Percentiles rank a stretch among this genome's conserved stretches.
Conservation (phyloP, 306 rosid species). For the Cucurbita maxima region DNA sequence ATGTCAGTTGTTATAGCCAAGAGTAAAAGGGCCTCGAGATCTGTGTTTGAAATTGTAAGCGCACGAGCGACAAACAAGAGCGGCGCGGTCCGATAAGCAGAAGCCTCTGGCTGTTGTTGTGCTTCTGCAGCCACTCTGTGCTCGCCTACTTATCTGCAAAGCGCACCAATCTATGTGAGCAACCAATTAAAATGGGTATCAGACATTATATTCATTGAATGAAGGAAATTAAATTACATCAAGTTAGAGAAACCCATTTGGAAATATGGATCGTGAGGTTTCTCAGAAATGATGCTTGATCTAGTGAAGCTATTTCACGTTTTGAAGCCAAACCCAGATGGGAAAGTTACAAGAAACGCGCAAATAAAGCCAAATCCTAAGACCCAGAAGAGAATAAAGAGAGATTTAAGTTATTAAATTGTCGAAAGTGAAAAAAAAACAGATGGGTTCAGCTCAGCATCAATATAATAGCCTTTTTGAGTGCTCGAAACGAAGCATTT, state of each 20-base stretch:
- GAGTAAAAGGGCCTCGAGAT: slow-evolving; percentile 37
- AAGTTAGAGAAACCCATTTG: background rate
- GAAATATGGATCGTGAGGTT: background rate
- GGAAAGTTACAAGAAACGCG: background rate
- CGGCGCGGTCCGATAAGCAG: slow-evolving; percentile 44
- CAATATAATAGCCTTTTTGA: slow-evolving; percentile 8
- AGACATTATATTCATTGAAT: background rate
- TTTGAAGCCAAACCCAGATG: slow-evolving; percentile 1
- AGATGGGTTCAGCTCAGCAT: slow-evolving; percentile 15
- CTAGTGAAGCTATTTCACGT: background rate
- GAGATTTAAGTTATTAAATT: background rate
- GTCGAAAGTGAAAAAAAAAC: background rate
- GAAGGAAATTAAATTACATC: background rate
- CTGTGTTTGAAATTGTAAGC: slow-evolving; percentile 20
- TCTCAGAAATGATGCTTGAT: background rate
- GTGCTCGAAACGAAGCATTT: slow-evolving; percentile 19
- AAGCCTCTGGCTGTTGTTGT: slow-evolving; percentile 17
- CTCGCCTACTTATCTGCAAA: slow-evolving; percentile 10
- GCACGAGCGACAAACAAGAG: slow-evolving; percentile 56
- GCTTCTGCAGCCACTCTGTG: slow-evolving; percentile 21
- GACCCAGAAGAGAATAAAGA: background rate
- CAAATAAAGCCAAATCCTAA: background rate
- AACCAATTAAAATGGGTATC: background rate
- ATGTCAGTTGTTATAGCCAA: slow-evolving; percentile 11
- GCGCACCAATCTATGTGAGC: slow-evolving; percentile 14